Evolutionary conservation across 495 filamentous ascomycete genomes (phyloP), one percentile per base, ranked within the genome.

Genomic region (Podospora sp.): DNA sequence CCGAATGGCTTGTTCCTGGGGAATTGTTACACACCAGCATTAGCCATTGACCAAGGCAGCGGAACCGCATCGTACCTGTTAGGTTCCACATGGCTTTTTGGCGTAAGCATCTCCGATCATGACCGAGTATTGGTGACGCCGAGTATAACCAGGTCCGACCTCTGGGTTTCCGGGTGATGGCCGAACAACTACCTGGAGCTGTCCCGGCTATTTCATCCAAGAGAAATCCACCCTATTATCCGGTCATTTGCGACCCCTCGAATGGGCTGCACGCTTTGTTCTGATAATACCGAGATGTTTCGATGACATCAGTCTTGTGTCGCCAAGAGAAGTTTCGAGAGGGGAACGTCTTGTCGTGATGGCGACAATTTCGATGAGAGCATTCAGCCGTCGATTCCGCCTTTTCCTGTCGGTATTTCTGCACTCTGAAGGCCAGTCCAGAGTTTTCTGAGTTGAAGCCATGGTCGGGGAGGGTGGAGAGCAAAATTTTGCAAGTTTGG

Each of bases 1-100:
- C 57, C 26, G 57, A 60, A 12, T 60, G 57, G 57, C 16, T 14
- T 33, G 57, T 60, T 60, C 57, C 57, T 36, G 26, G n/a, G 53
- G 21, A 27, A 46, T 46, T 12, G 57, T 60, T 33, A 33, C 57
- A 36, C 57, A 18, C 12, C 57, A 11, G 57, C 6, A 60, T 60
- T 60, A 60, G 57, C 57, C 57, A 27, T 60, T 33, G 57, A 33
- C 9, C 57, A 36, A 29, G 29, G 57, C 25, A 60, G 57, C 29
- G n/a, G 24, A 36, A 20, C 14, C 3, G 7, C 14, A n/a, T 5
- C 16, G 26, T 46, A 46, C 40, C 40, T 46, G 5, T 14, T 6
- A 46, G 5, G 40, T 46, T 11, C 40, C 12, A 12, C 40, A 12
- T 46, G 40, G 40, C 40, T 46, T 46, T 18, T 46, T 18, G 40